Base-by-base conservation (phyloP, 495 filamentous ascomycete species). In the Parachaetomium inaequale region DNA sequence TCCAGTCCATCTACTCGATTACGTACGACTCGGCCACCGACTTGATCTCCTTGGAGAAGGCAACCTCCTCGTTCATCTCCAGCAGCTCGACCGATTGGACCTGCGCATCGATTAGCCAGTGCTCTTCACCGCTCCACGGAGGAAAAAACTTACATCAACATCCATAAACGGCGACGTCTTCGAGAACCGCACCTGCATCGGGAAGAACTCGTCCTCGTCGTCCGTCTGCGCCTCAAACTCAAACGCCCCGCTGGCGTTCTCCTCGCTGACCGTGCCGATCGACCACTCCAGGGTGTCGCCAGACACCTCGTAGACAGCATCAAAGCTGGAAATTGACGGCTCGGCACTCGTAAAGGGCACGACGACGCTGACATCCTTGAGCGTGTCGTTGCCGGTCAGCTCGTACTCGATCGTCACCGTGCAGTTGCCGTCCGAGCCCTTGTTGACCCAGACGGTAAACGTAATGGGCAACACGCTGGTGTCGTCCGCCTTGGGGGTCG, bases 381-480 rank as follows among this genome's bases (percentile, higher is more conserved):
- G 79, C 21, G 81, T 79, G 54, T 83, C 83, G 7, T 84, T 81
- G 58, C 90, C 89, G 1, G 88, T 89, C 57, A 96, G 84, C 75
- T 98, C 93, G 70, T 96, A 98, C 75, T 98, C 93, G 8, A 97
- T 84, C 0, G 92, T 98, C 66, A 97, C 81, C 38, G 87, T 91
- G 69, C 86, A 93, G 53, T 87, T 89, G 51, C 84, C 83, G 40
- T 88, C 87, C 14, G 87, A 83, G 51, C 88, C 87, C 79, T 90
- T 90, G 72, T 95, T 95, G 38, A 94, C 88, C 93, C 93, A 98
- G 21, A 96, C 93, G 11, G 90, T 96, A 71, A 98, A 96, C 28
- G 87, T 91, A 66, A 98, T 92, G 31, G 93, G 93, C 38, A 93
- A 81, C 11, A 85, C 85, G 63, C 84, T 83, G 38, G 88, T 84